Evolutionary conservation across 768 basidiomycete genomes (phyloP), one percentile per base, ranked within the genome.

Genomic region (Boletus rubropictus): DNA sequence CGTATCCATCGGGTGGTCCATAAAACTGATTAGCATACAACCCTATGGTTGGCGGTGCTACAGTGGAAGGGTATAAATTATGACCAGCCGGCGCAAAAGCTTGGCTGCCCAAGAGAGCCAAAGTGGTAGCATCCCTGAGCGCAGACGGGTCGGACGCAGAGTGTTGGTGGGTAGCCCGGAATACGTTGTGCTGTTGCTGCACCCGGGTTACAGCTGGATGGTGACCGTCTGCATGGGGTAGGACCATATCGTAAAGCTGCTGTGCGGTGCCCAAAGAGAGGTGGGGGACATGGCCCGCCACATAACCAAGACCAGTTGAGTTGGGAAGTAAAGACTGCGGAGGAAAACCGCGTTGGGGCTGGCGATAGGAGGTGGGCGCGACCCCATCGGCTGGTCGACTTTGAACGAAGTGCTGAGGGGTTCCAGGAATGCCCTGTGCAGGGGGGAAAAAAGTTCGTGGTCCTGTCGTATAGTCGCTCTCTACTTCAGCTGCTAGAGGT

Each of bases 91-190:
- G 54, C 10, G 64, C 57, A 60, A 84, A 86, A 5, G 74, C 71
- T 56, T 76, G 79, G 47, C 64, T 74, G 55, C 72, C 78, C 55
- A 89, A 67, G 50, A 88, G 59, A 27, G 84, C 79, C 39, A 88
- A 65, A n/a, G 81, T 64, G 28, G 81, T 74, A 32, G 79, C 81
- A 56, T 89, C 88, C 39, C 87, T 79, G 32, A 89, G 72, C 8
- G 81, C 76, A 28, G 86, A 84, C 4, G 87, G 88, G 60, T 90
- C 88, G 2, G 87, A 89, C 4, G 86, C 78, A 29, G 87, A 89
- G 65, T 90, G 87, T 52, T 89, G 88, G 63, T 90, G 87, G 21
- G 77, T 79, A 22, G 72, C 74, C 31, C 85, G 83, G 70, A 85
- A 89, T 37, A 75, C 75, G 55, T 80, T 81, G 60, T 82, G 83